Evolutionary conservation across 768 basidiomycete species (phyloP).

Genomic region (Lactarius hengduanensis): DNA sequence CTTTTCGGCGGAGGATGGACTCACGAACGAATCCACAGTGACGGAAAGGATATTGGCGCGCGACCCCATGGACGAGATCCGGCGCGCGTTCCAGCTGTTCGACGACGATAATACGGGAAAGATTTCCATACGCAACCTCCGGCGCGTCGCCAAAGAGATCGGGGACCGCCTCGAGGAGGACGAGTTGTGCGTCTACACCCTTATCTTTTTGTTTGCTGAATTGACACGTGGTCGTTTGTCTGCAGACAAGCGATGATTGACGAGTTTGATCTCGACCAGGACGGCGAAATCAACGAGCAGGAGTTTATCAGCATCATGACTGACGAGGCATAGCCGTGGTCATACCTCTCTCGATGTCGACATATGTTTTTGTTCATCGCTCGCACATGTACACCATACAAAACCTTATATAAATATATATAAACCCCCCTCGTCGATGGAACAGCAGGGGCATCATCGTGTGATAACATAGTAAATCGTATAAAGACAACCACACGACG

Average conservation of each 20-base stretch:
- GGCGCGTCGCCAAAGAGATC: slow-evolving; percentile 94
- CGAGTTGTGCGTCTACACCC: slow-evolving; percentile 71
- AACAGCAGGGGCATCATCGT: not conserved
- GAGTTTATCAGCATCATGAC: slow-evolving; percentile 99
- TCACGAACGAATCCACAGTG: slow-evolving; percentile 54
- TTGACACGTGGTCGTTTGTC: not conserved
- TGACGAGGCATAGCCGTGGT: slow-evolving; percentile 64
- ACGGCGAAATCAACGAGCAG: slow-evolving; percentile 94
- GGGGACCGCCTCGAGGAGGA: slow-evolving; percentile 95
- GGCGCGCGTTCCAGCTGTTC: slow-evolving; percentile 93
- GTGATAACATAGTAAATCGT: slow-evolving; percentile 16
- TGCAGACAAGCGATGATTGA: slow-evolving; percentile 99
- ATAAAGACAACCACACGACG: slow-evolving; percentile 14
- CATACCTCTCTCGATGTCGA: slow-evolving; percentile 12
- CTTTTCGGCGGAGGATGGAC: not conserved
- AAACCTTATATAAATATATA: not conserved
- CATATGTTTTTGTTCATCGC: slow-evolving; percentile 8
- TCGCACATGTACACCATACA: slow-evolving; percentile 5
- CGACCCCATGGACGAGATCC: slow-evolving; percentile 95
- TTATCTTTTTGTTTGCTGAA: slow-evolving; percentile 18
- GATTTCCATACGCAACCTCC: slow-evolving; percentile 86
- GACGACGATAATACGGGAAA: slow-evolving; percentile 96
- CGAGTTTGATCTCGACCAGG: slow-evolving; percentile 98
- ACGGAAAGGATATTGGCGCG: slow-evolving; percentile 89
- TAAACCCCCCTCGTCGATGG: not conserved